Base-by-base conservation (phyloP, 305 asterid genomes). In the Fraxinus sp. region DNA sequence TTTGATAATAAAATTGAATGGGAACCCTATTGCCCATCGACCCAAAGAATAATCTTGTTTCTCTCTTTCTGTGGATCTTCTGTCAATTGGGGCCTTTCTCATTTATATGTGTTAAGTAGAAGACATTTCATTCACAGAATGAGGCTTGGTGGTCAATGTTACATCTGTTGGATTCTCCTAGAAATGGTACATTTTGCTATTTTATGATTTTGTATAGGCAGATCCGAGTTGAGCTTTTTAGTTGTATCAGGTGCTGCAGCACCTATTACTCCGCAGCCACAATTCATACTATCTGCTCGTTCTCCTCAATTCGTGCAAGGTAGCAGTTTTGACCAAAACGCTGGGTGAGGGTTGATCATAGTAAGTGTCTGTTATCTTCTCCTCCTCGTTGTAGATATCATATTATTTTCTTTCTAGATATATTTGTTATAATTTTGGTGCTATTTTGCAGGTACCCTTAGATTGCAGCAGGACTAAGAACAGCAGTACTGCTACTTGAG, bases 381-480 rank as follows among this genome's bases (percentile, higher is more conserved):
- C n/a, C 24, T 26, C 1, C 33, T 22, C 1, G 5, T 43, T 24
- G 4, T 76, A 22, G 33, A 75, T 75, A 20, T 76, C 5, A 49
- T 20, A 43, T 77, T 32, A 26, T 77, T 43, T 43, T 52, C 79
- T 41, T 77, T 24, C 32, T 43, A 46, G 18, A 20, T 32, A 22
- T 76, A 76, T 22, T 18, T 41, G 4, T 22, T 32, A 9, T 77
- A 77, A 62, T 28, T 32, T 52, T 64, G 11, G 30, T 55, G 46
- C 74, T 18, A 57, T 73, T 84, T 79, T 82, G 77, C 84, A 88
- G 90, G 83, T 90, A 80, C 86, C 86, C 83, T 84, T 86, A 86
- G 91, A 89, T 86, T 88, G 88, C 92, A 88, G 92, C 91, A 89
- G 92, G 90, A 89, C 92, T 87, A 87, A 87, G 85, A 87, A 84